A percentile compares a stretch with the other conserved stretches of the same genome.
Evolutionary conservation across 2,329 filamentous ascomycete species (phyloP).

Genomic region (Aspergillus niger): DNA sequence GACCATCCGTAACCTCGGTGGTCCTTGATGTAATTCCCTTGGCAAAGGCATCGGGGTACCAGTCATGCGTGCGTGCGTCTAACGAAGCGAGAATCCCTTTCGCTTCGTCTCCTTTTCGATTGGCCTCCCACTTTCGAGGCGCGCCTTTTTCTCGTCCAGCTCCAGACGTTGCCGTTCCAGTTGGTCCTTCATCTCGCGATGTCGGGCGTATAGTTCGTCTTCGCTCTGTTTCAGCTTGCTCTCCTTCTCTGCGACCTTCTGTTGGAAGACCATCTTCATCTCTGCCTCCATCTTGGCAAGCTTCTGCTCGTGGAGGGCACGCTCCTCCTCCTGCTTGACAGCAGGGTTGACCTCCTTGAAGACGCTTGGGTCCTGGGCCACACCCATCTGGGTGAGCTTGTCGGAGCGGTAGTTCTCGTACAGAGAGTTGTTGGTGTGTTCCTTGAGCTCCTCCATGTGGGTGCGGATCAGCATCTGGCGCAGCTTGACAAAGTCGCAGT

Average conservation of each 20-base stretch:
- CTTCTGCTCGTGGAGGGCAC: slow-evolving; percentile 97
- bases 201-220: slow-evolving; percentile 95
- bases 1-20: slow-evolving; percentile 24
- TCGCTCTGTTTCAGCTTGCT: slow-evolving; percentile 99
- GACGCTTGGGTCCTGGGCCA: slow-evolving; percentile 96
- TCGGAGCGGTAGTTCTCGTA: slow-evolving; percentile 99
- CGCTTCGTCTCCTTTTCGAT: slow-evolving; percentile 98
- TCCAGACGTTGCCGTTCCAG: slow-evolving; percentile 92
- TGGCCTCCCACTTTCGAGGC: slow-evolving; percentile 91
- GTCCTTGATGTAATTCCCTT: slow-evolving; percentile 20
- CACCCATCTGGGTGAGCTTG: slow-evolving; percentile 98
- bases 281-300: slow-evolving; percentile 99
- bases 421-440: slow-evolving; percentile 97
- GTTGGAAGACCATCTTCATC: slow-evolving; percentile 99
- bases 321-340: slow-evolving; percentile 99
- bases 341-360: slow-evolving; percentile 99
- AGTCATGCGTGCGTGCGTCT: slow-evolving; percentile 43
- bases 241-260: slow-evolving; percentile 99
- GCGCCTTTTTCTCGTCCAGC: slow-evolving; percentile 96
- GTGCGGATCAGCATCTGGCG: slow-evolving; percentile 99
- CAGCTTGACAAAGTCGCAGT: slow-evolving; percentile 99
- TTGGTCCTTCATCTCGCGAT: slow-evolving; percentile 99
- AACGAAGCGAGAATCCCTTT: slow-evolving; percentile 99
- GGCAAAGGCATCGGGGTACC: slow-evolving; percentile 16
- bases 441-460: slow-evolving; percentile 99